phyloP scores from a whole-genome alignment of 192 early-diverging fungal genomes.

The Coemansia furcata region DNA sequence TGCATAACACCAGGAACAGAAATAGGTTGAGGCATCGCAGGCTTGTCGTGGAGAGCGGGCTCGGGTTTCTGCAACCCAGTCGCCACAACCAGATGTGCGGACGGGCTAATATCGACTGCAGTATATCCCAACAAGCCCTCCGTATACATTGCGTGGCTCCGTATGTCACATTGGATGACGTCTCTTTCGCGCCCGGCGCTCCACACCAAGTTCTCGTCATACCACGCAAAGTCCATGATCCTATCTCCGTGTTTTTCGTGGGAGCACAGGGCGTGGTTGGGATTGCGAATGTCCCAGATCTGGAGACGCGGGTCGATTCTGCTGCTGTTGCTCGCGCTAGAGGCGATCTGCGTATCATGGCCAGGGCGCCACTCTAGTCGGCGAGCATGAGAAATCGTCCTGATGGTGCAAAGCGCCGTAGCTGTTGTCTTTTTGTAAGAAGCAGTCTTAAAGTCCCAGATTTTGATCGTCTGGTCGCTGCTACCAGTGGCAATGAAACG shows the following conservation, averaged over 20 bases:
- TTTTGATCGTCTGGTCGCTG: constrained; percentile 42
- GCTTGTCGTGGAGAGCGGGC: neutral
- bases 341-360: constrained; percentile 49
- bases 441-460: constrained; percentile 46
- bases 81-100: constrained; percentile 26
- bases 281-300: constrained; percentile 53
- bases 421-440: constrained; percentile 24
- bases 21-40: neutral
- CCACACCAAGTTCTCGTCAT: constrained; percentile 47
- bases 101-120: constrained; percentile 31
- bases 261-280: constrained; percentile 44
- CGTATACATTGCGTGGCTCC: constrained; percentile 30
- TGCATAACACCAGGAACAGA: neutral
- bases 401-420: constrained; percentile 34
- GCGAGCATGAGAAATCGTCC: constrained; percentile 26
- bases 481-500: constrained; percentile 49
- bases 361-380: constrained; percentile 52
- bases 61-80: constrained; percentile 9
- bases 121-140: constrained; percentile 25
- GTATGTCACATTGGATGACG: constrained; percentile 47
- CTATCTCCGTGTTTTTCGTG: constrained; percentile 34
- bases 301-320: constrained; percentile 28
- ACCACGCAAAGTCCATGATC: constrained; percentile 45
- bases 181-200: constrained; percentile 19
- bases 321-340: constrained; percentile 16